Evolutionary conservation across 1,139 yeast genomes (phyloP), one percentile per base, ranked within the genome.

Genomic region (Yamadazyma spencermartinsiae): DNA sequence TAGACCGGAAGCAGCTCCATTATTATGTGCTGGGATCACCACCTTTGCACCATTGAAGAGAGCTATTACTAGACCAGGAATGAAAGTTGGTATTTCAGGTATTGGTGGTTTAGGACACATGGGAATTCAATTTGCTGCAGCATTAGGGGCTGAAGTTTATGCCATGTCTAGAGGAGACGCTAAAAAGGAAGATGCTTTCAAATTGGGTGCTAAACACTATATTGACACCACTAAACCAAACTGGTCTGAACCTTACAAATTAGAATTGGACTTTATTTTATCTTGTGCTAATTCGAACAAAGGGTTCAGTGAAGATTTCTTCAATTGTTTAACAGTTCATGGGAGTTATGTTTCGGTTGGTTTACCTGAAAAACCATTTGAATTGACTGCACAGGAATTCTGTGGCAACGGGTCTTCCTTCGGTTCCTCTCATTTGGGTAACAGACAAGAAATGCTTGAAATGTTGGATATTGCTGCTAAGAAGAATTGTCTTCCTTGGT

Each of bases 1-100:
- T 16, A 58, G 70, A 30, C 68, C 63, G 39, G 60, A 62, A 40
- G 82, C 75, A 28, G 84, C 83, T n/a, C 85, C 85, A 15, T 63
- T 80, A 55, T 60, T 80, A 60, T 80, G 86, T 61, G 85, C 80
- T 30, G 86, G 86, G 41, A 63, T 79, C 50, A 80, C 86, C 15
- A 77, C 72, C 4, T 79, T 61, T 61, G 67, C 79, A n/a, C 86
- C 86, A 26, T 55, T 80, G 43, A 61, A 59, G 38, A 56, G 68
- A 52, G 56, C 59, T 43, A 49, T 61, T 23, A 48, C 56, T 40
- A 56, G 51, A 28, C 53, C 56, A 19, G 61, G 52, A 31, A 55
- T 56, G 24, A 58, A 58, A 41, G 70, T 69, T 43, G 79, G 76
- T 37, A 58, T 72, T 38, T 61, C 64, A 34, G 72, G 73, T 36